Base-by-base conservation (phyloP, 306 rosid genomes). In the Senna siamea region DNA sequence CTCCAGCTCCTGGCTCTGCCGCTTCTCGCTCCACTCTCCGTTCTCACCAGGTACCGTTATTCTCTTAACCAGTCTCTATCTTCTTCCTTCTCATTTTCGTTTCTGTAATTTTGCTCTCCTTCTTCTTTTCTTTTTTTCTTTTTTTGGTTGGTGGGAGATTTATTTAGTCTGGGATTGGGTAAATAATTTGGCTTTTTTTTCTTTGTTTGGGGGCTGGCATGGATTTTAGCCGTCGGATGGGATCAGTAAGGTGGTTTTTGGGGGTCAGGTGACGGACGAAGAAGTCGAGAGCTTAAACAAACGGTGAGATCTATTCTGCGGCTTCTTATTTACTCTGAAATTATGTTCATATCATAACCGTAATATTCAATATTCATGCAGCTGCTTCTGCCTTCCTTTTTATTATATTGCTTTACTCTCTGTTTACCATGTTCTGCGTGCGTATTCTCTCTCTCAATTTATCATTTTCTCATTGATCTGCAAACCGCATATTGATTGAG, bases 181-280 rank as follows among this genome's bases (percentile, higher is more conserved):
- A 26, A 26, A 26, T 26, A 26, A 26, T 26, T 26, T 26, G 30
- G 4, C 20, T 58, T 40, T 19, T 1, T 18, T 19, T 4, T 40
- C 55, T 46, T 1, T 35, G 13, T 2, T 61, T 4, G 66, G 62
- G 13, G 14, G 18, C 41, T 37, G 18, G 5, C 14, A 52, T 71
- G 41, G 15, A 68, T 77, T 78, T 22, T 66, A 94, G 99, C 99
- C 99, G 72, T 94, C 98, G 62, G 98, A 92, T 92, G 99, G 99
- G 89, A 92, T 94, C 90, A 83, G 92, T 22, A 94, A 92, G 83
- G 97, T 89, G 61, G 99, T 94, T 43, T 94, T 94, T 79, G 99
- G 99, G 12, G 97, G 99, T 35, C 99, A 92, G 88, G 97, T 94
- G 56, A 94, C 97, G 44, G 99, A 94, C 23, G 99, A 94, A 77